Base-by-base conservation (phyloP, 805 yeast species). In the Kodamaea sagamina region DNA sequence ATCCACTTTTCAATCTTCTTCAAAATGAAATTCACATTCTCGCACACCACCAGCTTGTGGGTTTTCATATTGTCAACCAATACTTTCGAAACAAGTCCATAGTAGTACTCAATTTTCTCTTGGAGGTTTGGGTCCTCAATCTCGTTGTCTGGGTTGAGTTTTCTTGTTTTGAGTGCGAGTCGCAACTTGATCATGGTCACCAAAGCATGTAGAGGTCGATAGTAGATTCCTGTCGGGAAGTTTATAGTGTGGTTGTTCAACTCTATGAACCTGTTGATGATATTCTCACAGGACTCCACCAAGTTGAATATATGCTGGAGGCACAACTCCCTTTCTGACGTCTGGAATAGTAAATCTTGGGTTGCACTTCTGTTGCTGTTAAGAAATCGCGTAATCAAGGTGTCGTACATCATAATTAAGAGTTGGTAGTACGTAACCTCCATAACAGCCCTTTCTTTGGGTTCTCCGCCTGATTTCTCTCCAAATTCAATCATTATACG, bases 161-260 rank as follows among this genome's bases (percentile, higher is more conserved):
- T 32, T 6, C 49, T 49, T 0, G 78, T 66, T 42, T 70, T 68
- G 15, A 75, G 71, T 36, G 76, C 59, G 15, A 78, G 52, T 47
- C 76, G 60, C 1, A 77, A 67, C 41, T 79, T 61, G 13, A 77
- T 67, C 46, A 78, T 53, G 3, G 77, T 67, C 18, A 76, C 74
- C 16, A 78, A 54, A 0, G 81, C 75, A 52, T 76, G 75, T 71
- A 77, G 63, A 2, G 82, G 79, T 36, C 82, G 57, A 49, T 77
- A 78, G 53, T 74, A 73, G 49, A 77, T 71, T 48, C 75, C 74
- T 0, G 81, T 76, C 2, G 82, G 82, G 44, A 68, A 72, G 34
- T 63, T 55, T 4, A 61, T 47, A 1, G 75, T 67, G 44, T 66
- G 65, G 8, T 62, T 64, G 42, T 72, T 67, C 17, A 75, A 45